These are phyloP conservation scores for Hortiboletus flavorubellus DNA, from an alignment of 768 basidiomycete genomes.

Conservation along the genomic window DNA sequence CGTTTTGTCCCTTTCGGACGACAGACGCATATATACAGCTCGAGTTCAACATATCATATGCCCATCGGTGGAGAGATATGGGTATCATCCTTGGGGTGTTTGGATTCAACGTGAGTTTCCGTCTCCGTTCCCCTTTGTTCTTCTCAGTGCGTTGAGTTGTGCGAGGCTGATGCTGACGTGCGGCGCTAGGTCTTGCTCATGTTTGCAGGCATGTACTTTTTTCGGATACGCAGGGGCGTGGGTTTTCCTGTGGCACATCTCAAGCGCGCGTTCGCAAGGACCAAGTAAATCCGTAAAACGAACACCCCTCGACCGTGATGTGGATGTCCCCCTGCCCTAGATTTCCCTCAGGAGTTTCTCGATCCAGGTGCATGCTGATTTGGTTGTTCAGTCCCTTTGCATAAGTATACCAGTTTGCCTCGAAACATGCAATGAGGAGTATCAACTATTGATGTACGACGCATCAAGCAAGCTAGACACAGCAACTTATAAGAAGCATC, in stretches of 20 bases:
- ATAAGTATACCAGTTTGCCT: too few species aligned
- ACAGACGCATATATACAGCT: constrained; percentile 37
- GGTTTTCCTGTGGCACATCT: constrained; percentile 3
- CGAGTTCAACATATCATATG: constrained; percentile 3
- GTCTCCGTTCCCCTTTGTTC: too few species aligned
- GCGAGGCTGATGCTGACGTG: neutral
- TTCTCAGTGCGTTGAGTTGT: too few species aligned
- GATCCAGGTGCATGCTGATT: too few species aligned
- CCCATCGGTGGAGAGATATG: constrained; percentile 9
- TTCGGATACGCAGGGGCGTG: constrained; percentile 23
- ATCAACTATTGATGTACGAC: too few species aligned
- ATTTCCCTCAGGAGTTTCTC: too few species aligned
- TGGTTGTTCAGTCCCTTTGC: too few species aligned
- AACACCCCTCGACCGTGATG: too few species aligned
- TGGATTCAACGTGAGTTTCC: constrained; percentile 41
- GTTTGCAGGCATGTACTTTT: constrained; percentile 30
- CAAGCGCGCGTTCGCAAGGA: neutral
- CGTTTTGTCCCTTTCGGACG: constrained; percentile 50
- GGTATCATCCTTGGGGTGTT: constrained; percentile 5
- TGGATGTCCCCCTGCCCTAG: too few species aligned
- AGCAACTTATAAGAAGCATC: too few species aligned
- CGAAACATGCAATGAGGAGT: too few species aligned
- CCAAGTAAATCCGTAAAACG: neutral
- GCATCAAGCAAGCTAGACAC: too few species aligned
- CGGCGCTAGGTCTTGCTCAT: constrained; percentile 24